Base-by-base conservation (phyloP, 2,329 filamentous ascomycete species). In the Colletotrichum kahawae region DNA sequence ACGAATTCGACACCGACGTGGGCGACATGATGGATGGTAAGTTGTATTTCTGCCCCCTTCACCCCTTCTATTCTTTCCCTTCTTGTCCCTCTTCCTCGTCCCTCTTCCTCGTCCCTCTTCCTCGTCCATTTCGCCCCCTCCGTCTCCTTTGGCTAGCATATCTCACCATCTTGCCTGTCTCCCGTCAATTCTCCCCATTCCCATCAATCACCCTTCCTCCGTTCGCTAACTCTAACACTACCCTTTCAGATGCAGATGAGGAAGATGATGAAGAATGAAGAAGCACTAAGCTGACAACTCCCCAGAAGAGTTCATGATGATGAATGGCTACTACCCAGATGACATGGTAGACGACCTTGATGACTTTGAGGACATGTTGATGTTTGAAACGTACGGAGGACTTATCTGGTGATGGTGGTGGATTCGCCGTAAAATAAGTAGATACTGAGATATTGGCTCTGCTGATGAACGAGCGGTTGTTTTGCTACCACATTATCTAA, bases 21-120 rank as follows among this genome's bases (percentile, higher is more conserved):
- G 18, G 16, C 18, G 57, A 65, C 7, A 64, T 74, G 59, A 38
- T 72, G 64, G 69, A 75, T n/a, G 73, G 70, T 75, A 29, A 68
- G 70, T 67, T 63, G 7, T 29, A 12, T 14, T n/a, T 27, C 5
- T 33, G 1, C 5, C 33, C 54, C 18, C 38, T 71, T 31, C 21
- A 38, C 18, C 24, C 9, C 29, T 5, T 43, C 21, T 16, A 27
- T 27, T 27, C 24, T 27, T 27, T 27, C 14, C 16, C 16, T 34
- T 38, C 36, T 38, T 16, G 36, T 18, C 36, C 16, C 8, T n/a
- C n/a, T n/a, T n/a, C n/a, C n/a, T n/a, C n/a, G 36, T 18, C 36
- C 16, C 8, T 18, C 34, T 36, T 36, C 36, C 36, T 18, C 36
- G 36, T 9, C 36, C 16, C 16, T 38, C 34, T 36, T 36, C 34